Conservation (phyloP, 163 green algal genomes). For the Trebouxiophyceae sp. region DNA sequence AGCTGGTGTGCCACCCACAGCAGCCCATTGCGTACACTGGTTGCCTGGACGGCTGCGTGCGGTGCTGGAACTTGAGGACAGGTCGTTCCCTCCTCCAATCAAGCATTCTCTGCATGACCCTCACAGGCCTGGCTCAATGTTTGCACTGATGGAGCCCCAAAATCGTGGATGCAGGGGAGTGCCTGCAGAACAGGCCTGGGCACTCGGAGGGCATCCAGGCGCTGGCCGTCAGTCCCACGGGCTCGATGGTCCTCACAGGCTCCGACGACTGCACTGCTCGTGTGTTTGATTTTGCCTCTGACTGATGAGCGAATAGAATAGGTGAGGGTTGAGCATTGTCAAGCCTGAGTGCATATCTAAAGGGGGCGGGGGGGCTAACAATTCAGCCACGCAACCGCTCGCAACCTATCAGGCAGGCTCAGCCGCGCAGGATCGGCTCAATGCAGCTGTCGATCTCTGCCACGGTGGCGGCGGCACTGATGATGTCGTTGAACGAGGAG, state of each 20-base stretch:
- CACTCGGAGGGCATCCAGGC: slow-evolving; percentile 62
- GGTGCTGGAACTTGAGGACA: slow-evolving; percentile 75
- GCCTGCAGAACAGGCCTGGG: slow-evolving; percentile 42
- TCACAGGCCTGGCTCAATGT: not conserved
- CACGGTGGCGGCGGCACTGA: too few relatives aligned
- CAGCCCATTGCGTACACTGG: slow-evolving; percentile 51
- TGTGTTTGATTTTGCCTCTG: slow-evolving; percentile 60
- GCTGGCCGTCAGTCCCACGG: slow-evolving; percentile 56
- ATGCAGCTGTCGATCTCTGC: too few relatives aligned
- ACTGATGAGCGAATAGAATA: too few relatives aligned
- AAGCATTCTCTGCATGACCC: not conserved
- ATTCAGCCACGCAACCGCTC: too few relatives aligned
- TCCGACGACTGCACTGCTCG: slow-evolving; percentile 63
- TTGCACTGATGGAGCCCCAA: not conserved
- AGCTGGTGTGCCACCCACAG: slow-evolving; percentile 28
- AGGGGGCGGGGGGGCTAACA: too few relatives aligned
- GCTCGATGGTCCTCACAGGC: slow-evolving; percentile 55
- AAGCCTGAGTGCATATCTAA: too few relatives aligned
- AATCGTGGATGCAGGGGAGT: slow-evolving; percentile 16
- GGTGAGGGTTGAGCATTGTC: too few relatives aligned
- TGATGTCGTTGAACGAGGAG: too few relatives aligned
- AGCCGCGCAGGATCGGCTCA: too few relatives aligned
- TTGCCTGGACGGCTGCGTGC: slow-evolving; percentile 69
- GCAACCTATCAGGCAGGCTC: too few relatives aligned
- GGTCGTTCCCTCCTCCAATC: slow-evolving; percentile 4